These are phyloP conservation scores for Monosporozyma solicola DNA, from an alignment of 805 yeast species.

Conservation along the genomic window DNA sequence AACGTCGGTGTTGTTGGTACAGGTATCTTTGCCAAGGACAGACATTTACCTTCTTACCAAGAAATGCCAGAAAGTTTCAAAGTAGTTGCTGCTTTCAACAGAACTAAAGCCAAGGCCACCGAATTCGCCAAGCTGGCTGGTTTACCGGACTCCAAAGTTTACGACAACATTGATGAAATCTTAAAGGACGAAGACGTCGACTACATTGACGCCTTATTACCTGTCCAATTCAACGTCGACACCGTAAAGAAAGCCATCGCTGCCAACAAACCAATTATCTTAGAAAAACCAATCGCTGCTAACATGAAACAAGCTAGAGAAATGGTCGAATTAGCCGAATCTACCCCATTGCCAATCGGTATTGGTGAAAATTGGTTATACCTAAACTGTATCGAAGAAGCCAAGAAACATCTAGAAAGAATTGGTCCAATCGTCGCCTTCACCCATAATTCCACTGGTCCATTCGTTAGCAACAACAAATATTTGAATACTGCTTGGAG, in stretches of 20 bases:
- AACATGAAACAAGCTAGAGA: conserved; percentile 69
- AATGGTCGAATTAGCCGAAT: conserved; percentile 57
- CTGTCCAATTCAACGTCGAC: conserved; percentile 71
- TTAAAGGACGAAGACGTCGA: conserved; percentile 61
- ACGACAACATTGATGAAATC: conserved; percentile 53
- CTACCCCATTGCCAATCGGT: conserved; percentile 58
- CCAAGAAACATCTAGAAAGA: conserved; percentile 51
- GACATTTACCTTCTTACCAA: conserved; percentile 68
- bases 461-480: conserved; percentile 51
- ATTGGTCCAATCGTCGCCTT: conserved; percentile 69
- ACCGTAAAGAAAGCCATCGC: conserved; percentile 62
- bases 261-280: conserved; percentile 65
- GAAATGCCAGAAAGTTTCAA: conserved; percentile 42
- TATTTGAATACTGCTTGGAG: conserved; percentile 77
- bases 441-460: conserved; percentile 66
- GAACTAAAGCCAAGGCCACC: conserved; percentile 79
- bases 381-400: conserved; percentile 45
- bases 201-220: conserved; percentile 75
- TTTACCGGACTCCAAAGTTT: conserved; percentile 42
- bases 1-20: conserved; percentile 70
- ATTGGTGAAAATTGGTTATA: conserved; percentile 85
- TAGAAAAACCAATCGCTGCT: conserved; percentile 94
- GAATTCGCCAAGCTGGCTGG: conserved; percentile 60
- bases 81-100: conserved; percentile 67
- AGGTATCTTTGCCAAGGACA: conserved; percentile 80